phyloP scores from a whole-genome alignment of 805 yeast species.

The Metschnikowia corniflorae region DNA sequence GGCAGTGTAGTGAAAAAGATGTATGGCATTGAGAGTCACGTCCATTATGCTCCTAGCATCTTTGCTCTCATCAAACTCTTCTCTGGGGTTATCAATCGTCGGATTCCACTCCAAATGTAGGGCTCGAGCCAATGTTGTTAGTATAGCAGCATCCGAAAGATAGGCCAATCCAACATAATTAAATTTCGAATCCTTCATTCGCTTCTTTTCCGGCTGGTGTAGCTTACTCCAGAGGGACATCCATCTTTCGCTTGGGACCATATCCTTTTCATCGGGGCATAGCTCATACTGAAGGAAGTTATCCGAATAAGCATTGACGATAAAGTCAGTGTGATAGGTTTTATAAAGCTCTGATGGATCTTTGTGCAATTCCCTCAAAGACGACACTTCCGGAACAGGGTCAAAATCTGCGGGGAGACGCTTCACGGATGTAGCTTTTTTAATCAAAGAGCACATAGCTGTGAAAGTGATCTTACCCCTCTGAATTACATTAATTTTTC shows the following conservation, averaged over 20 bases:
- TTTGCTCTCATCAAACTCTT: slow-evolving; percentile 29
- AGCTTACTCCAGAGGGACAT: slow-evolving; percentile 38
- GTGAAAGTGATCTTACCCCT: slow-evolving; percentile 47
- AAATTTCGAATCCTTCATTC: slow-evolving; percentile 24
- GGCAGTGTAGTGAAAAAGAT: slow-evolving; percentile 40
- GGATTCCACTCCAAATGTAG: slow-evolving; percentile 44
- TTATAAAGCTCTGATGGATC: slow-evolving; percentile 25
- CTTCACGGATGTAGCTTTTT: slow-evolving; percentile 10
- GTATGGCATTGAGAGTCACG: slow-evolving; percentile 15
- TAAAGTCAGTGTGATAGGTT: slow-evolving; percentile 34
- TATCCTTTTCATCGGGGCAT: slow-evolving; percentile 32
- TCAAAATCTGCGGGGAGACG: not conserved
- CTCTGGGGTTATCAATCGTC: slow-evolving; percentile 27
- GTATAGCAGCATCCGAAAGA: slow-evolving; percentile 35
- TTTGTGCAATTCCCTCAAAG: slow-evolving; percentile 24
- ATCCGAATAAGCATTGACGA: slow-evolving; percentile 35
- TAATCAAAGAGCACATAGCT: slow-evolving; percentile 46
- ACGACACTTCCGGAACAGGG: not conserved
- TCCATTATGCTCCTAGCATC: slow-evolving; percentile 29
- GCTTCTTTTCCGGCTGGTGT: slow-evolving; percentile 20
- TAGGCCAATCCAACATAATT: slow-evolving; percentile 38
- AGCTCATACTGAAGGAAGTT: slow-evolving; percentile 32
- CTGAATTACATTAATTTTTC: slow-evolving; percentile 56
- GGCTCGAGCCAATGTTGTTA: slow-evolving; percentile 40
- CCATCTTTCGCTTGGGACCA: slow-evolving; percentile 37